Percentiles rank a stretch among this genome's conserved stretches.
These are phyloP conservation scores for Martensiomyces pterosporus DNA, from an alignment of 192 early-diverging fungal genomes.

Conservation along the genomic window DNA sequence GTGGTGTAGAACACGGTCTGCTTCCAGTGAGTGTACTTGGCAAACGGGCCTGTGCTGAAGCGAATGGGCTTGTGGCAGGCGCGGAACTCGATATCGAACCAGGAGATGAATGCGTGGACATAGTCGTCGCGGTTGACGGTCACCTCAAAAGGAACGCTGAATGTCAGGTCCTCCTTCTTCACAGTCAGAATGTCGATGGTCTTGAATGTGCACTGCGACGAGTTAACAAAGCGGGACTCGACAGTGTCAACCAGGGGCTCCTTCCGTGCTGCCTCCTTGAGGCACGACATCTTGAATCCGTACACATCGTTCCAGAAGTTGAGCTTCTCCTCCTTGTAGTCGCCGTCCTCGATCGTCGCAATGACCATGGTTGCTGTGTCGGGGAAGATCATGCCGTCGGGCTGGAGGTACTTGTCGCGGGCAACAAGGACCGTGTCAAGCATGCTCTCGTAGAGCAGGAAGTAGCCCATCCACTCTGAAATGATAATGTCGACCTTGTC, in stretches of 20 bases:
- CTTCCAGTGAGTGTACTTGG: constrained; percentile 98
- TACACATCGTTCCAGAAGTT: constrained; percentile 93
- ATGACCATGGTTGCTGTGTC: constrained; percentile 85
- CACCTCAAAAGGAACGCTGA: constrained; percentile 79
- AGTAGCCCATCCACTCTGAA: constrained; percentile 99
- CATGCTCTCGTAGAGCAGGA: constrained; percentile 98
- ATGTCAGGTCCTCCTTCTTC: constrained; percentile 80
- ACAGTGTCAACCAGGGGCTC: constrained; percentile 98
- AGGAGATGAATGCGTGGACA: constrained; percentile 88
- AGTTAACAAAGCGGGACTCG: constrained; percentile 77
- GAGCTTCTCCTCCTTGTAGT: constrained; percentile 90
- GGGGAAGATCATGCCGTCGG: constrained; percentile 88
- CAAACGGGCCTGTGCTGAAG: constrained; percentile 78
- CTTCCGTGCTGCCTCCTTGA: constrained; percentile 79
- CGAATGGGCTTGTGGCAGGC: constrained; percentile 83
- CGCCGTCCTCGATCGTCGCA: constrained; percentile 89
- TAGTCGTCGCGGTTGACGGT: constrained; percentile 75
- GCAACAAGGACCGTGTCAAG: constrained; percentile 98
- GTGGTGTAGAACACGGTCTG: constrained; percentile 96
- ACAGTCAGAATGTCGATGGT: constrained; percentile 77
- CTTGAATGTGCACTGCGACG: constrained; percentile 73
- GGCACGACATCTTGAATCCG: constrained; percentile 95
- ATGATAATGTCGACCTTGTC: constrained; percentile 98
- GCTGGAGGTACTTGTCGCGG: constrained; percentile 85
- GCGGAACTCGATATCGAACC: constrained; percentile 96